Percentiles rank a stretch among this genome's conserved stretches.
These are phyloP conservation scores for Trametes cingulata DNA, from an alignment of 768 basidiomycete species.

Conservation along the genomic window DNA sequence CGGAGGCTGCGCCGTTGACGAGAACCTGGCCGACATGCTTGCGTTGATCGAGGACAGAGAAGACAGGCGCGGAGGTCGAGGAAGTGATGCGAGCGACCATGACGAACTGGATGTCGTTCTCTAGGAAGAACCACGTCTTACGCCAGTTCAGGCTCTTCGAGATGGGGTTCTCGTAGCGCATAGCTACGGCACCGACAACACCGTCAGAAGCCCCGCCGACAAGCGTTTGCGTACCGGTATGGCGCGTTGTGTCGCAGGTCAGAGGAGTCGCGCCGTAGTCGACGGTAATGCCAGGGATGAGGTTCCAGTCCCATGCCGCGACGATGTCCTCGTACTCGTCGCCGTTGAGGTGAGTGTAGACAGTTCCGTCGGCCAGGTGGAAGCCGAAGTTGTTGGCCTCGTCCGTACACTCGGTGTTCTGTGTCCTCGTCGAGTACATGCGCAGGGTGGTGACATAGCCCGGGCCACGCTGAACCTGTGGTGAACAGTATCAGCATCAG, in stretches of 20 bases:
- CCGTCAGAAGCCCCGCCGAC: slow-evolving; percentile 67
- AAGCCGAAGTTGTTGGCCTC: slow-evolving; percentile 66
- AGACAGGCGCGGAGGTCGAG: slow-evolving; percentile 46
- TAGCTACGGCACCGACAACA: slow-evolving; percentile 51
- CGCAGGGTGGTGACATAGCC: slow-evolving; percentile 60
- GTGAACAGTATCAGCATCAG: not conserved
- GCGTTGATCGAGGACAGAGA: slow-evolving; percentile 65
- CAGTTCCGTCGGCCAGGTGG: slow-evolving; percentile 61
- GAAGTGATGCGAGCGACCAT: slow-evolving; percentile 55
- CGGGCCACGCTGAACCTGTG: slow-evolving; percentile 59
- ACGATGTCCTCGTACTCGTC: slow-evolving; percentile 71
- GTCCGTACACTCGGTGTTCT: slow-evolving; percentile 65
- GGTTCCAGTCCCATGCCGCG: slow-evolving; percentile 72
- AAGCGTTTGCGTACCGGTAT: slow-evolving; percentile 50
- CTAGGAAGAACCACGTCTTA: slow-evolving; percentile 71
- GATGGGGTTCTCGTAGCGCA: slow-evolving; percentile 64
- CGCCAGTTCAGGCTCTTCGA: slow-evolving; percentile 56
- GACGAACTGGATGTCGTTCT: slow-evolving; percentile 58
- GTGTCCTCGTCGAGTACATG: slow-evolving; percentile 59
- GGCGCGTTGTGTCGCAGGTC: slow-evolving; percentile 42
- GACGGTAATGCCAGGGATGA: slow-evolving; percentile 67
- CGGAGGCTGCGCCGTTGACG: slow-evolving; percentile 37
- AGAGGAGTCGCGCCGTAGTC: slow-evolving; percentile 59
- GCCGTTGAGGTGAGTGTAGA: slow-evolving; percentile 60
- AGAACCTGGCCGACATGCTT: slow-evolving; percentile 43